phyloP scores from a whole-genome alignment of 495 filamentous ascomycete genomes.

The Cercophora newfieldiana region DNA sequence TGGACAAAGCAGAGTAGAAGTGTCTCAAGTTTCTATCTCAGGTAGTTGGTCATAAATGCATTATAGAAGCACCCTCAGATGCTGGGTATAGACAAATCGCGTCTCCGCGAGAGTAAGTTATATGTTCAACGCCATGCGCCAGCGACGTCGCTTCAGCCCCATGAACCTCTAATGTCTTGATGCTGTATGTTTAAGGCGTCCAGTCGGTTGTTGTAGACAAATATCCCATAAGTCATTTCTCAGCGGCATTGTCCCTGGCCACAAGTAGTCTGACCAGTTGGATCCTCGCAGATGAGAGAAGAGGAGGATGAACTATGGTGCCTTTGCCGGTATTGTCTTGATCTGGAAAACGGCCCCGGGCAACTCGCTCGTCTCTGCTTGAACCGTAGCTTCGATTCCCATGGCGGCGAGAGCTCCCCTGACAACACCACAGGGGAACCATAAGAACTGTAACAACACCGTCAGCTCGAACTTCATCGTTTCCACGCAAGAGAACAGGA shows the following conservation, averaged over 20 bases:
- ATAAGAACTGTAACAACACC: slow-evolving; percentile 65
- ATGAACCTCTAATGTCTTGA: slow-evolving; percentile 1
- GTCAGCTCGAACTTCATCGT: slow-evolving; percentile 12
- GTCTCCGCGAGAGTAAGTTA: not conserved
- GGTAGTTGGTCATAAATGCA: not conserved
- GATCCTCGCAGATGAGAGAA: not conserved
- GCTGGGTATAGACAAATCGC: slow-evolving; percentile 7
- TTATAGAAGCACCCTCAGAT: not conserved
- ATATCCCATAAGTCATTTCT: no score
- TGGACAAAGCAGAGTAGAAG: not conserved
- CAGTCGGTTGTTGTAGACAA: not conserved
- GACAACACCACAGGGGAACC: slow-evolving; percentile 91
- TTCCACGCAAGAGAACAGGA: not conserved
- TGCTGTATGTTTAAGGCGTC: not conserved
- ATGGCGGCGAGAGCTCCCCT: slow-evolving; percentile 84
- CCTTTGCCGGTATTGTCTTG: slow-evolving; percentile 70
- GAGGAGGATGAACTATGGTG: slow-evolving; percentile 32
- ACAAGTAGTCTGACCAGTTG: not conserved
- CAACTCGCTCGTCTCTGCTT: slow-evolving; percentile 82
- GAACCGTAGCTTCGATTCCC: slow-evolving; percentile 87
- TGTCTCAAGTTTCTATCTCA: not conserved
- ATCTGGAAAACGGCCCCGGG: slow-evolving; percentile 95
- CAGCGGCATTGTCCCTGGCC: no score
- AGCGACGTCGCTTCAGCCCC: not conserved
- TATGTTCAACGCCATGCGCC: slow-evolving; percentile 5